These are phyloP conservation scores for Avena eriantha DNA, from an alignment of 176 grass and related monocot genomes.

Conservation along the genomic window DNA sequence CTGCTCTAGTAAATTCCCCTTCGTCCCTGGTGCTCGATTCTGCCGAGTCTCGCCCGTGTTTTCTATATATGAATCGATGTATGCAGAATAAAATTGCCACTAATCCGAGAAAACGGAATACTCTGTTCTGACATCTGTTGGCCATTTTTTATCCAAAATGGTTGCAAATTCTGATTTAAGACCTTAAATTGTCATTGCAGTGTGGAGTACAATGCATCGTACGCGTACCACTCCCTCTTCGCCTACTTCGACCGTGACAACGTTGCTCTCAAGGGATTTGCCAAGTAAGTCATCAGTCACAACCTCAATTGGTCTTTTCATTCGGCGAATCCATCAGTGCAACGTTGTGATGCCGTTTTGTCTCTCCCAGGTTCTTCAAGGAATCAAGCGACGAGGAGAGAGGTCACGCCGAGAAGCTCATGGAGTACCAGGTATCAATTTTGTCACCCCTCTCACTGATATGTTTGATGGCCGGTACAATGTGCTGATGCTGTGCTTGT, in stretches of 20 bases:
- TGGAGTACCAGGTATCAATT: constrained; percentile 75
- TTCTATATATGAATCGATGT: neutral
- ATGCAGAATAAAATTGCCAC: neutral
- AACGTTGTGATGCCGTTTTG: neutral
- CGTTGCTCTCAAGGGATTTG: constrained; percentile 82
- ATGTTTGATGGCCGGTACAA: neutral
- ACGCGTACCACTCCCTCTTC: constrained; percentile 93
- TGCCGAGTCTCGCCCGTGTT: neutral
- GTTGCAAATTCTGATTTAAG: neutral
- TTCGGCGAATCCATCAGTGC: neutral
- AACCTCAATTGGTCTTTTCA: neutral
- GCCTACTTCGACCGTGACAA: constrained; percentile 95
- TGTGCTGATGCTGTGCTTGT: neutral
- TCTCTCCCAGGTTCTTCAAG: constrained; percentile 72
- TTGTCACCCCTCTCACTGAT: neutral
- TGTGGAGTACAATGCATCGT: constrained; percentile 88
- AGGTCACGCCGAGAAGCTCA: constrained; percentile 82
- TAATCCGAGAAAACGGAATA: neutral
- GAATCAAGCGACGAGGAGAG: constrained; percentile 87
- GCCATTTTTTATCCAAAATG: neutral
- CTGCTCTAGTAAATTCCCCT: neutral
- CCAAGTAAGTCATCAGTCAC: constrained; percentile 57
- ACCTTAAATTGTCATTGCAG: constrained; percentile 40
- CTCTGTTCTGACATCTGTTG: neutral
- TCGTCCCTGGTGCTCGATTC: neutral